Conservation (phyloP, 805 yeast genomes). For the Starmerella davenportii region DNA sequence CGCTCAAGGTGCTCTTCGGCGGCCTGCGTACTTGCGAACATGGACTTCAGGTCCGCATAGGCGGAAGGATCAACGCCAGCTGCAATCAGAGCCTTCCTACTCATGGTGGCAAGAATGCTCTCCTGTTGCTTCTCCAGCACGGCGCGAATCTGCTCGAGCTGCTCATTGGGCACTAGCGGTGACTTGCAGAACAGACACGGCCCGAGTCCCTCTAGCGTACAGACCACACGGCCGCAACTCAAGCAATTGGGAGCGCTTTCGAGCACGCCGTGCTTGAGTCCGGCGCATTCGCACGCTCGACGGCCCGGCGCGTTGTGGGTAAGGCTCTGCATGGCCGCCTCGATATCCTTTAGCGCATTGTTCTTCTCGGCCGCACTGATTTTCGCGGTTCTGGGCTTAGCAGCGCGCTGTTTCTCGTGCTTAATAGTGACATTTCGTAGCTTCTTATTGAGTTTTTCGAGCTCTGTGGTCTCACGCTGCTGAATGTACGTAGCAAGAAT, state of each 20-base stretch:
- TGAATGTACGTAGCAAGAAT: slow-evolving; percentile 9
- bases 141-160: slow-evolving; percentile 35
- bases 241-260: slow-evolving; percentile 87
- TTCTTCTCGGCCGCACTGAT: slow-evolving; percentile 25
- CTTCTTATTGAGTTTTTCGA: slow-evolving; percentile 1
- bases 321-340: slow-evolving; percentile 38
- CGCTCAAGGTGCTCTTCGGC: slow-evolving; percentile 65
- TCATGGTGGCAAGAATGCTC: slow-evolving; percentile 22
- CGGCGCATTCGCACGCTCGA: slow-evolving; percentile 62
- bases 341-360: slow-evolving; percentile 45
- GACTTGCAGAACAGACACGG: slow-evolving; percentile 73
- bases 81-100: slow-evolving; percentile 24
- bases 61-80: slow-evolving; percentile 21
- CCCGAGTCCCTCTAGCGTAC: slow-evolving; percentile 75
- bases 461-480: slow-evolving; percentile 2
- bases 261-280: slow-evolving; percentile 69
- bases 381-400: background rate
- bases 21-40: slow-evolving; percentile 18
- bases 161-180: slow-evolving; percentile 45
- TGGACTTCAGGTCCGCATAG: background rate
- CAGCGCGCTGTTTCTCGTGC: background rate
- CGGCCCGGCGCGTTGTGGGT: slow-evolving; percentile 27
- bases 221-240: slow-evolving; percentile 84
- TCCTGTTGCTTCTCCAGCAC: slow-evolving; percentile 42
- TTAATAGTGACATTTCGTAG: background rate